Base-by-base conservation (phyloP, 441 rosid species). In the Erodium trifolium region DNA sequence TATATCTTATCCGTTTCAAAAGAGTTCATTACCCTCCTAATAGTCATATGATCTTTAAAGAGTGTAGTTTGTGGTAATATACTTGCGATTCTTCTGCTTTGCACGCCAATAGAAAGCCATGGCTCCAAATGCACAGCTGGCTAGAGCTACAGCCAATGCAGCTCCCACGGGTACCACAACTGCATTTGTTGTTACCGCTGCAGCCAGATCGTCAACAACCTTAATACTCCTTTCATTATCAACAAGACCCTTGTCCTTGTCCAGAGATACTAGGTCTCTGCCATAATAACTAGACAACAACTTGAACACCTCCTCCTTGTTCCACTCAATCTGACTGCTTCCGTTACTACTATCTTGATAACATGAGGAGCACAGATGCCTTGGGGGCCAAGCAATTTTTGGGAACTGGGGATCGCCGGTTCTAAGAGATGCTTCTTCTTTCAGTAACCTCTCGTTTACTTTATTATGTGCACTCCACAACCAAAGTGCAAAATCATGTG, bases 31-130 rank as follows among this genome's bases (percentile, higher is more conserved):
- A 23, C 27, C 27, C 27, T 23, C 37, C 37, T 34, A 34, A 34
- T 6, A 6, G 5, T 37, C 7, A 5, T 37, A 37, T 75, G 80
- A 78, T 84, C 84, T 89, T 89, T 84, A 84, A 82, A 84, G 90
- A 84, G 82, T 85, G 88, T 68, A 86, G 91, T 70, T 89, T 90
- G 80, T 84, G 87, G 81, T 78, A 76, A 23, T 23, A 80, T 91
- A 94, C 99, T 91, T 94, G 69, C 91, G 88, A 78, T 82, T 94
- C 92, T 94, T 94, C 87, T 94, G 97, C 73, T 78, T 96, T 5
- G 97, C 86, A 29, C 99, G 92, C 97, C 99, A 94, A 84, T 86
- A 94, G 83, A 96, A 94, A 9, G 99, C 97, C 10, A 94, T 96
- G 0, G 94, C 99, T 71, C 97, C 97, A 73, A 94, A 94, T 45